Percentiles rank a stretch among this genome's conserved stretches.
phyloP scores from a whole-genome alignment of 2,329 filamentous ascomycete genomes.

The Clathrospora elynae region DNA sequence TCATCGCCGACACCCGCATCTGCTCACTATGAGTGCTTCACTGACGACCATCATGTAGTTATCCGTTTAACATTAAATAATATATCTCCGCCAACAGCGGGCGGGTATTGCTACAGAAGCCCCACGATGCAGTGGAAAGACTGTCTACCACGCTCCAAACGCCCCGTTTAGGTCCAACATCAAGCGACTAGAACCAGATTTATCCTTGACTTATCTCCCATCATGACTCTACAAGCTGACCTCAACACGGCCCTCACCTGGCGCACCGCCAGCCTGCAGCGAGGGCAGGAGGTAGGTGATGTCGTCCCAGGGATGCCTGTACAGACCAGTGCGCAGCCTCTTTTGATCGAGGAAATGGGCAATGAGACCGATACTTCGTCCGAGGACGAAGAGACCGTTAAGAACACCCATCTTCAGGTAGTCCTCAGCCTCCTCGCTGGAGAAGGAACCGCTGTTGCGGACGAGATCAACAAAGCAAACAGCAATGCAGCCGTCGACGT shows the following conservation, averaged over 20 bases:
- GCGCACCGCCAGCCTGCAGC: conserved; percentile 43
- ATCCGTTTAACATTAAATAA: conserved; percentile 40
- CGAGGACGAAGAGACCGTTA: conserved; percentile 98
- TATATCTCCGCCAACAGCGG: conserved; percentile 37
- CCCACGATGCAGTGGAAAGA: conserved; percentile 27
- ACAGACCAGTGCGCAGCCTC: conserved; percentile 95
- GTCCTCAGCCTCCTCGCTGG: conserved; percentile 93
- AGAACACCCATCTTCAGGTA: conserved; percentile 99
- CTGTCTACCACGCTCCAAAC: conserved; percentile 42
- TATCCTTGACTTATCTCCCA: conserved; percentile 32
- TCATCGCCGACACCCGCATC: neutral
- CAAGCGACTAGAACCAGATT: conserved; percentile 33
- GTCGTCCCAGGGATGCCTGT: conserved; percentile 88
- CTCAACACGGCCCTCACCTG: conserved; percentile 52
- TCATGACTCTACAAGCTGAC: conserved; percentile 45
- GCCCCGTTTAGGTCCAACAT: conserved; percentile 35
- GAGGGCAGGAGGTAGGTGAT: conserved; percentile 51
- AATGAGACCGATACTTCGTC: conserved; percentile 97
- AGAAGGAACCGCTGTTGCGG: conserved; percentile 98
- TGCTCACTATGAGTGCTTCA: neutral
- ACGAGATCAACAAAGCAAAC: conserved; percentile 98
- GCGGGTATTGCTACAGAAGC: conserved; percentile 42
- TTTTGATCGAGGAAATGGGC: conserved; percentile 99
- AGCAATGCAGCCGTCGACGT: conserved; percentile 96
- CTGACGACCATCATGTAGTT: conserved; percentile 17